Conservation (phyloP, 257 asterid species). For the Avicennia marina region DNA sequence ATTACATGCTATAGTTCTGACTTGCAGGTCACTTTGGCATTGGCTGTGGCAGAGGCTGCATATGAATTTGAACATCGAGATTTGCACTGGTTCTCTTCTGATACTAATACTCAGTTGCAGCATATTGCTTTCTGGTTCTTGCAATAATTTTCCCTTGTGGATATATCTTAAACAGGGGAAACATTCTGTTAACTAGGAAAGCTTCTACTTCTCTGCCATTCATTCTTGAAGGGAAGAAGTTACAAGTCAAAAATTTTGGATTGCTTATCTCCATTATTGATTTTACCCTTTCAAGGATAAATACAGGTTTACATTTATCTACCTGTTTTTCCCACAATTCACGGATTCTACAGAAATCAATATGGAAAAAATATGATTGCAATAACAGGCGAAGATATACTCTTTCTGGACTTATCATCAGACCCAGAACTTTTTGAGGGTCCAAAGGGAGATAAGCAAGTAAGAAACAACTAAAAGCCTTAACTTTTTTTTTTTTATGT, state of each 20-base stretch:
- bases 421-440: constrained; percentile 94
- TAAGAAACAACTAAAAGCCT: constrained; percentile 18
- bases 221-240: constrained; percentile 63
- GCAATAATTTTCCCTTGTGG: constrained; percentile 17
- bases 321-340: constrained; percentile 1
- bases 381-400: constrained; percentile 82
- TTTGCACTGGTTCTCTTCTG: constrained; percentile 72
- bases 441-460: constrained; percentile 81
- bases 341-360: constrained; percentile 11
- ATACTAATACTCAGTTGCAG: constrained; percentile 17
- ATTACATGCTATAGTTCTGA: constrained; percentile 16
- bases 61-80: constrained; percentile 95
- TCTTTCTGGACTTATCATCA: constrained; percentile 79
- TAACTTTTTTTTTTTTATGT: constrained; percentile 2
- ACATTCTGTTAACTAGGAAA: constrained; percentile 69
- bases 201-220: constrained; percentile 49
- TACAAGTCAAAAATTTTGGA: constrained; percentile 69
- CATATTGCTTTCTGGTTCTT: constrained; percentile 14
- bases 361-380: constrained; percentile 3
- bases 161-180: constrained; percentile 63
- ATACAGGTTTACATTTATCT: constrained; percentile 55
- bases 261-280: constrained; percentile 74
- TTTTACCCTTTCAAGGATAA: constrained; percentile 91
- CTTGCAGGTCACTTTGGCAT: constrained; percentile 73
- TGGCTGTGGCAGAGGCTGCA: constrained; percentile 95